Conservation (phyloP, 139 green algal genomes). For the Chlorella sorokiniana region DNA sequence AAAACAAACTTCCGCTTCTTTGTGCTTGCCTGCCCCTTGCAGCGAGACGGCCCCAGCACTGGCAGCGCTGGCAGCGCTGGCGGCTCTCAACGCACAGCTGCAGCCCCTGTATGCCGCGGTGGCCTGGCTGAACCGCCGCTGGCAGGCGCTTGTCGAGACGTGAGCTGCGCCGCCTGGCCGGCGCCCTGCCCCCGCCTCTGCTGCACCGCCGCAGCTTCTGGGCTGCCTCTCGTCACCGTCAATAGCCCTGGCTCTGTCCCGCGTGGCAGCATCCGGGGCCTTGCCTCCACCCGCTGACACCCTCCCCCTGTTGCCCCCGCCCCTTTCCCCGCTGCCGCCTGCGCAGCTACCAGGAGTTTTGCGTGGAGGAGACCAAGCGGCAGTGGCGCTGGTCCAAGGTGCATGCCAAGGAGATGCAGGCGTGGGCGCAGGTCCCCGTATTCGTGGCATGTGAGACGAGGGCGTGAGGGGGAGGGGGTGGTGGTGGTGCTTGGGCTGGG, state of each 20-base stretch:
- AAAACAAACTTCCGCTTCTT: too few species aligned
- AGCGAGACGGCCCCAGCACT: not conserved
- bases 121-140: not conserved
- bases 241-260: too few species aligned
- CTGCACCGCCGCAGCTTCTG: too few species aligned
- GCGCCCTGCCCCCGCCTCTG: too few species aligned
- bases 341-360: constrained; percentile 50
- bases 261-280: too few species aligned
- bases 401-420: constrained; percentile 34
- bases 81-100: not conserved
- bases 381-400: constrained; percentile 46
- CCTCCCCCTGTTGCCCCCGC: too few species aligned
- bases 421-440: constrained; percentile 29
- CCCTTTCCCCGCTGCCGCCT: too few species aligned
- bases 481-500: too few species aligned
- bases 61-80: not conserved
- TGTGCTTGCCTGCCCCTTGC: not conserved
- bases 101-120: not conserved
- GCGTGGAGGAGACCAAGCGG: constrained; percentile 49
- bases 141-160: not conserved
- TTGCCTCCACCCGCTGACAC: not conserved
- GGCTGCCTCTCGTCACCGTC: too few species aligned
- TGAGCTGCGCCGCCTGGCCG: not conserved
- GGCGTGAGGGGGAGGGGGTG: not conserved
- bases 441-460: constrained; percentile 37